Evolutionary conservation across 2,329 filamentous ascomycete species (phyloP).

Genomic region (Fusarium oxysporum): DNA sequence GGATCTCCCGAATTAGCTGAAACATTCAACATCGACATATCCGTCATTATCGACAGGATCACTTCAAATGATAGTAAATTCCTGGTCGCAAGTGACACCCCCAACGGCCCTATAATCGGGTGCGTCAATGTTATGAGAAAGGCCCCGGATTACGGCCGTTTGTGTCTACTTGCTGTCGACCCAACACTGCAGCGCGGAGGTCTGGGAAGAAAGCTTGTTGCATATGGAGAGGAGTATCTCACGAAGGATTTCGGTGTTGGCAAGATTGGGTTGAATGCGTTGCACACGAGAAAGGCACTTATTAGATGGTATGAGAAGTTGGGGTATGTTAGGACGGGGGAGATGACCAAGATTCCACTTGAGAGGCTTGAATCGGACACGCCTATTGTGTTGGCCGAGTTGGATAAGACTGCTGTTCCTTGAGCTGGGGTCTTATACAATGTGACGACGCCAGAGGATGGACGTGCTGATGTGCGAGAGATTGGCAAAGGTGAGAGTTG

Average conservation of each 20-base stretch:
- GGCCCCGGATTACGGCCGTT: constrained; percentile 42
- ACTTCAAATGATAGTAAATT: constrained; percentile 43
- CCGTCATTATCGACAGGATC: constrained; percentile 69
- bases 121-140: constrained; percentile 46
- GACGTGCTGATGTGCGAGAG: not conserved
- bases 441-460: not conserved
- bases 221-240: constrained; percentile 49
- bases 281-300: constrained; percentile 49
- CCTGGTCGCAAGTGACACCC: constrained; percentile 44
- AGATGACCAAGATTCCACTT: constrained; percentile 48
- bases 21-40: constrained; percentile 75
- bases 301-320: constrained; percentile 52
- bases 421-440: not conserved
- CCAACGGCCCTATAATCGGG: constrained; percentile 38
- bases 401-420: constrained; percentile 48
- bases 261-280: constrained; percentile 49
- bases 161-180: constrained; percentile 53
- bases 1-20: constrained; percentile 68
- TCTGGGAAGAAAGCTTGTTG: constrained; percentile 49
- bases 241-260: constrained; percentile 43
- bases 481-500: not conserved
- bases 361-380: constrained; percentile 32
- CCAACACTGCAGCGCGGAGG: constrained; percentile 47
- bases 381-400: constrained; percentile 50
- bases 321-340: constrained; percentile 51